Conservation (phyloP, 2,329 filamentous ascomycete species). For the Lasiodiplodia citricola region DNA sequence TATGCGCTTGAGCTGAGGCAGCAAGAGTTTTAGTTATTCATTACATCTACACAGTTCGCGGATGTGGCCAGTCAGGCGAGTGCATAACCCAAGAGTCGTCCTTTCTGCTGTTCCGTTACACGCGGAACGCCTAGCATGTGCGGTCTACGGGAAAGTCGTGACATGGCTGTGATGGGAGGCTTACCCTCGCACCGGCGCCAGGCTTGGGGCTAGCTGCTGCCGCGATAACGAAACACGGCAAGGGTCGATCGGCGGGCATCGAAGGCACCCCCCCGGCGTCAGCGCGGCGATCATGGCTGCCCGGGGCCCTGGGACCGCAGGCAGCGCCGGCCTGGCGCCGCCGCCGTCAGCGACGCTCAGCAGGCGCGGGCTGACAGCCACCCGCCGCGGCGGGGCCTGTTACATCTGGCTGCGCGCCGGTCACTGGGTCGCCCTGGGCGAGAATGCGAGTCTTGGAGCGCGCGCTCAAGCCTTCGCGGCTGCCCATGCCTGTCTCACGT, state of each 20-base stretch:
- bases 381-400: slow-evolving; percentile 10
- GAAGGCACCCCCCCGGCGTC: neutral
- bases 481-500: slow-evolving; percentile 17
- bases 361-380: slow-evolving; percentile 19
- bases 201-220: slow-evolving; percentile 25
- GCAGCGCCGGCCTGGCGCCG: slow-evolving; percentile 5
- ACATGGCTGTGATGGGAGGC: slow-evolving; percentile 28
- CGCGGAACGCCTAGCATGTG: slow-evolving; percentile 40
- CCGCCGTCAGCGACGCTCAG: slow-evolving; percentile 23
- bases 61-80: slow-evolving; percentile 22
- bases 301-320: slow-evolving; percentile 9
- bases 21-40: slow-evolving; percentile 26
- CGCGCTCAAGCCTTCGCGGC: neutral
- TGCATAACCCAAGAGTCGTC: slow-evolving; percentile 40
- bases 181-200: slow-evolving; percentile 26
- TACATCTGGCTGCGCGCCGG: slow-evolving; percentile 4
- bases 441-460: slow-evolving; percentile 5
- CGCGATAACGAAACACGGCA: slow-evolving; percentile 26
- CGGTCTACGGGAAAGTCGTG: slow-evolving; percentile 31
- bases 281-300: slow-evolving; percentile 13
- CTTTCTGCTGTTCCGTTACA: slow-evolving; percentile 35
- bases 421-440: slow-evolving; percentile 7
- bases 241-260: slow-evolving; percentile 24
- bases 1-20: slow-evolving; percentile 28
- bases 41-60: slow-evolving; percentile 26